A percentile compares a stretch with the other conserved stretches of the same genome.
These are phyloP conservation scores for Neofusicoccum laricinum DNA, from an alignment of 2,329 filamentous ascomycete species.

Conservation along the genomic window DNA sequence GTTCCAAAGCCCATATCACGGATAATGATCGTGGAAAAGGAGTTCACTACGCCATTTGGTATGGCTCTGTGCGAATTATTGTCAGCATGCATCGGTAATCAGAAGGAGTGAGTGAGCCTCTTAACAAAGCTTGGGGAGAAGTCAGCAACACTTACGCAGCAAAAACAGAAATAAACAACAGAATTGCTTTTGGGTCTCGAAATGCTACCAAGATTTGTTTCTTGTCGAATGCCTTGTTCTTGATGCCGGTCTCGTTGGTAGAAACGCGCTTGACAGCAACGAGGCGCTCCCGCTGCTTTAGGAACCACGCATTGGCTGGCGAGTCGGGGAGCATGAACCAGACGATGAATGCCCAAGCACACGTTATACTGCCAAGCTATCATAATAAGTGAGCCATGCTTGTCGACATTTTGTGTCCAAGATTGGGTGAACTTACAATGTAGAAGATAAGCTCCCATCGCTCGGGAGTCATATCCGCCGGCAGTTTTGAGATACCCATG, in stretches of 20 bases:
- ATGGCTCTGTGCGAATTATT: constrained; percentile 23
- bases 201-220: constrained; percentile 28
- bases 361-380: constrained; percentile 30
- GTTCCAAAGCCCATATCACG: constrained; percentile 34
- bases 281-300: constrained; percentile 29
- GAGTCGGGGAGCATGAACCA: constrained; percentile 33
- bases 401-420: no score
- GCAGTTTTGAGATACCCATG: constrained; percentile 30
- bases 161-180: neutral
- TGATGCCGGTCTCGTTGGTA: constrained; percentile 35
- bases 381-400: neutral
- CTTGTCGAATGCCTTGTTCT: constrained; percentile 33
- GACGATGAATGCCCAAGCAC: constrained; percentile 32
- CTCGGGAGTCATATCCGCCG: constrained; percentile 25
- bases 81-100: no score
- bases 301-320: constrained; percentile 30
- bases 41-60: constrained; percentile 36
- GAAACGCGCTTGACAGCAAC: constrained; percentile 32
- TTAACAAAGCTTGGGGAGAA: neutral
- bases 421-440: constrained; percentile 16
- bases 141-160: neutral
- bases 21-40: constrained; percentile 37
- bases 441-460: constrained; percentile 36
- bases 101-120: neutral
- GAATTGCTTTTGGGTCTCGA: constrained; percentile 28